phyloP scores from a whole-genome alignment of 495 filamentous ascomycete species.

The Neurospora sp. region DNA sequence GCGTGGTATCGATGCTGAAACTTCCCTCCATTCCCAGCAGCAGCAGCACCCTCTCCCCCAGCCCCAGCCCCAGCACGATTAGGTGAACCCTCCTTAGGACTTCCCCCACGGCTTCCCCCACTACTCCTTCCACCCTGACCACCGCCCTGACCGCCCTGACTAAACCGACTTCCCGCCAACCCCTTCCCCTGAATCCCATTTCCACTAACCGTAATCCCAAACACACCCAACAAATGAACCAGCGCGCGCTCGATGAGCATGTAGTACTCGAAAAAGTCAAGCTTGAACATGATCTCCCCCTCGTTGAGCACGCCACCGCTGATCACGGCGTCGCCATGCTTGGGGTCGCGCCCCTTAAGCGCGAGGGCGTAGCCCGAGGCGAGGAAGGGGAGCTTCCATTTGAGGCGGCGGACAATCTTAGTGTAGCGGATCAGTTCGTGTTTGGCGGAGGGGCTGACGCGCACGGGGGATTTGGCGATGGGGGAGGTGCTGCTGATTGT shows the following conservation, averaged over 20 bases:
- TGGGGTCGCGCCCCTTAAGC: constrained; percentile 18
- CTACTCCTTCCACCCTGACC: neutral
- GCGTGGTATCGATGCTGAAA: constrained; percentile 48
- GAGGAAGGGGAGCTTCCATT: constrained; percentile 52
- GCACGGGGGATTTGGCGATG: neutral
- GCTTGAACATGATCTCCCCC: constrained; percentile 55
- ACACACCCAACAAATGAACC: constrained; percentile 49
- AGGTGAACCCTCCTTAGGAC: neutral
- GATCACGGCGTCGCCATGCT: constrained; percentile 6
- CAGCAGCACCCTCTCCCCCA: neutral
- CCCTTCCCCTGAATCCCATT: neutral
- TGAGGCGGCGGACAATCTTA: constrained; percentile 45
- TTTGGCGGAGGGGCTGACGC: constrained; percentile 15
- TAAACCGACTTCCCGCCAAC: constrained; percentile 1
- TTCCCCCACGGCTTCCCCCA: constrained; percentile 3
- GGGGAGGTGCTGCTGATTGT: neutral
- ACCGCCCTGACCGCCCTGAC: no score
- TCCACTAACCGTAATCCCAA: constrained; percentile 37
- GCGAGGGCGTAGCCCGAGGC: constrained; percentile 41
- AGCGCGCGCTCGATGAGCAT: constrained; percentile 53
- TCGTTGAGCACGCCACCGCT: constrained; percentile 16
- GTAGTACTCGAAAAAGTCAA: constrained; percentile 64
- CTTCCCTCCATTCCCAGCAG: neutral
- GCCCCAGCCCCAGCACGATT: neutral
- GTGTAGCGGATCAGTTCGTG: constrained; percentile 43